Conservation (phyloP, 768 basidiomycete species). For the Mrakia gelida region DNA sequence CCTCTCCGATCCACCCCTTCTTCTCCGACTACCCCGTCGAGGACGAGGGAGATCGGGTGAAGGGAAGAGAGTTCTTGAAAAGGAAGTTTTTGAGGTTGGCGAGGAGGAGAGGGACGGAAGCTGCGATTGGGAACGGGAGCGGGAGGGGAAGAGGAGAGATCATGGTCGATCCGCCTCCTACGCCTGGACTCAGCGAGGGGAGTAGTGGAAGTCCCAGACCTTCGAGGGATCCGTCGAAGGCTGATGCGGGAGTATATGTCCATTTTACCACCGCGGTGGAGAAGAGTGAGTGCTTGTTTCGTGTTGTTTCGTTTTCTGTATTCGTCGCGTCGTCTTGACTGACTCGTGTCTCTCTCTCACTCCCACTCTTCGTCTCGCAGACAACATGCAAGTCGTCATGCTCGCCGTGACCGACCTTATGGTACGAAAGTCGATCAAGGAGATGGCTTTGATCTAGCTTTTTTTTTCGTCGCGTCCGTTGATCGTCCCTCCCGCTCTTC, state of each 20-base stretch:
- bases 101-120: background rate
- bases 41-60: background rate
- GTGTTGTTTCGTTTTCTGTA: background rate
- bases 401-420: background rate
- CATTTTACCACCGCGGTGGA: background rate
- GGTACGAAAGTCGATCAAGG: background rate
- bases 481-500: too few relatives aligned
- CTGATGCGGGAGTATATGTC: background rate
- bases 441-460: background rate
- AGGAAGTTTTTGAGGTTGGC: conserved; percentile 5
- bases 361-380: background rate
- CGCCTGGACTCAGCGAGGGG: too few relatives aligned
- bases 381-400: background rate
- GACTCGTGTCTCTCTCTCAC: background rate
- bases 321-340: background rate
- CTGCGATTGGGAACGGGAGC: background rate
- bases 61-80: background rate
- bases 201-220: background rate
- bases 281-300: background rate
- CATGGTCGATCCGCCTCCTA: background rate
- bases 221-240: background rate
- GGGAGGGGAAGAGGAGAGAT: background rate
- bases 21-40: background rate
- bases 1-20: background rate
- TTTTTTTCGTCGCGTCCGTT: too few relatives aligned